Conservation (phyloP, 164 flowering plant genomes). For the Annona cherimola region DNA sequence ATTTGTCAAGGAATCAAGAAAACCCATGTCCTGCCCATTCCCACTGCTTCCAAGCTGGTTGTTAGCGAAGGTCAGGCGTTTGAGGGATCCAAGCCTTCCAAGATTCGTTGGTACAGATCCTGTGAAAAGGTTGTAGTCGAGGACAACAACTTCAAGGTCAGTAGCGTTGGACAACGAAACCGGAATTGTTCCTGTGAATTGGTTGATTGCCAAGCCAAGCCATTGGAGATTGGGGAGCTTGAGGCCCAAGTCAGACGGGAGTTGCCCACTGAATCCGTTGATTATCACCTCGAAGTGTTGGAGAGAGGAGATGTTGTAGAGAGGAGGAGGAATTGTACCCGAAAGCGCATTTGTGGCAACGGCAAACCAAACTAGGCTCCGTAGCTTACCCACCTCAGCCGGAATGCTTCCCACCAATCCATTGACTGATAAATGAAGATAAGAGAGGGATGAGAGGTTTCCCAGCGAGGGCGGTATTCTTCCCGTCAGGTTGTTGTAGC, state of each 20-base stretch:
- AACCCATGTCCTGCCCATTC: conserved; percentile 21
- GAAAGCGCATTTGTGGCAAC: not conserved
- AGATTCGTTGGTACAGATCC: conserved; percentile 20
- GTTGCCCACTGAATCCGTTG: not conserved
- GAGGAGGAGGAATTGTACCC: not conserved
- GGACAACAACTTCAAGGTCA: conserved; percentile 8
- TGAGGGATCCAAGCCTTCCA: conserved; percentile 11
- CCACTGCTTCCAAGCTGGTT: conserved; percentile 20
- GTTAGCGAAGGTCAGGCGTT: conserved; percentile 6
- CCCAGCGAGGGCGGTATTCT: conserved; percentile 7
- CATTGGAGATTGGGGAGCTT: not conserved
- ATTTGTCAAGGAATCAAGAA: conserved; percentile 27
- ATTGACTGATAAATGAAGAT: not conserved
- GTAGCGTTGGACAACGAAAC: conserved; percentile 29
- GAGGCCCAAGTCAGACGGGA: conserved; percentile 1
- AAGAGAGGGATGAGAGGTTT: conserved; percentile 9
- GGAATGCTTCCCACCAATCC: conserved; percentile 3
- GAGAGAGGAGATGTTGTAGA: not conserved
- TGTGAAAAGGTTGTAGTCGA: conserved; percentile 16
- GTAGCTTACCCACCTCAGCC: not conserved
- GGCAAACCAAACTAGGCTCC: not conserved
- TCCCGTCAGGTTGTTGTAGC: not conserved
- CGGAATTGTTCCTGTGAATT: conserved; percentile 25
- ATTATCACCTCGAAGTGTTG: not conserved
- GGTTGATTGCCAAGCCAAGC: conserved; percentile 14